These are phyloP conservation scores for Hymenoscyphus fructigenus DNA, from an alignment of 2,329 filamentous ascomycete genomes.

Conservation along the genomic window DNA sequence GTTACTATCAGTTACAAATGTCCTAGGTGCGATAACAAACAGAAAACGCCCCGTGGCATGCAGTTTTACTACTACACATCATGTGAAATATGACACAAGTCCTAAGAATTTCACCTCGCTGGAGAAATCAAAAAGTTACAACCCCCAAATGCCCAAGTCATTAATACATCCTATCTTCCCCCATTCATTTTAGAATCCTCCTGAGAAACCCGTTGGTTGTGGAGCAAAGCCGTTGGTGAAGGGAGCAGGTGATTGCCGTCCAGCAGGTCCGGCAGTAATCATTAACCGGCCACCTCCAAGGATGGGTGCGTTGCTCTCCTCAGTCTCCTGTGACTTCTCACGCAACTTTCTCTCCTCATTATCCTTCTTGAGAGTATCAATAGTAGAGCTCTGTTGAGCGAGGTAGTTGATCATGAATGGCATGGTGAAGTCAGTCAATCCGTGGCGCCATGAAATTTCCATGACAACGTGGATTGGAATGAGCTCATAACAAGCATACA, in stretches of 20 bases:
- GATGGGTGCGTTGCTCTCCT: slow-evolving; percentile 91
- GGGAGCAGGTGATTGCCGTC: slow-evolving; percentile 55
- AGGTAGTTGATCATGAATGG: slow-evolving; percentile 99
- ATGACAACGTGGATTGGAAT: slow-evolving; percentile 90
- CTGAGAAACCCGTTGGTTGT: slow-evolving; percentile 74
- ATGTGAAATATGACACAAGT: slow-evolving; percentile 28
- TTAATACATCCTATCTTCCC: slow-evolving; percentile 31
- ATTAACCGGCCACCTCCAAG: slow-evolving; percentile 85
- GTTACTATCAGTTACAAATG: slow-evolving; percentile 4
- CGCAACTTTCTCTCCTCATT: slow-evolving; percentile 89
- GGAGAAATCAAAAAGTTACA: slow-evolving; percentile 30
- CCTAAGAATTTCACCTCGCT: slow-evolving; percentile 24
- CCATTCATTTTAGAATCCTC: slow-evolving; percentile 46
- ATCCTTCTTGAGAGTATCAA: slow-evolving; percentile 84
- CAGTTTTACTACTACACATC: slow-evolving; percentile 34
- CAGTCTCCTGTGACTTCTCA: slow-evolving; percentile 72
- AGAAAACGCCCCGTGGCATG: slow-evolving; percentile 15
- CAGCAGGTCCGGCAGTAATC: slow-evolving; percentile 83
- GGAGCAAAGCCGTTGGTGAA: slow-evolving; percentile 87
- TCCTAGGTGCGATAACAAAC: neutral
- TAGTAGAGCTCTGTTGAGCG: slow-evolving; percentile 82
- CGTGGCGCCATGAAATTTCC: slow-evolving; percentile 95
- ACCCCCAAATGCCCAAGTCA: slow-evolving; percentile 31
- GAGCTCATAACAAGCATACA: slow-evolving; percentile 97
- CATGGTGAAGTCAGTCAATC: slow-evolving; percentile 96